Base-by-base conservation (phyloP, 805 yeast species). In the Ogataea thermomethanolica region DNA sequence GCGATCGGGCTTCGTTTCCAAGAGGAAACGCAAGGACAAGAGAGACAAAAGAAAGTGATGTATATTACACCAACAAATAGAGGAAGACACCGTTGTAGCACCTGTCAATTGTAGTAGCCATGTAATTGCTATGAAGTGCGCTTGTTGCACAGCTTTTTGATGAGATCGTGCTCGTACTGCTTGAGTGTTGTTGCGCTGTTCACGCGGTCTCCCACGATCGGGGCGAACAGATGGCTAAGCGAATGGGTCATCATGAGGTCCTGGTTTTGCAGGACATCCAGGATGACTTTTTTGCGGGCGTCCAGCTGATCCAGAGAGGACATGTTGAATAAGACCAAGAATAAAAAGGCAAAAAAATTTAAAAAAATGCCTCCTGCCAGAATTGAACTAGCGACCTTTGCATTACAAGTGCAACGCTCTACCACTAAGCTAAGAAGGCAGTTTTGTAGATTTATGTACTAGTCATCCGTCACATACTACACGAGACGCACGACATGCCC, bases 401-500 rank as follows among this genome's bases (percentile, higher is more conserved):
- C 95, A 84, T 84, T 87, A 87, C 96, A 87, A 87, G 96, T 87
- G 96, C 95, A 84, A 84, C 95, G 95, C 95, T 86, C 93, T 87
- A 86, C 95, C 95, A 84, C 96, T 87, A 85, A 86, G 95, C 95
- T 86, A 87, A 86, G 78, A 80, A 76, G 95, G 95, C 95, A 35
- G 37, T 38, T 38, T 38, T 22, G 33, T 15, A 12, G 17, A 28
- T 30, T 15, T 33, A 14, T 15, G 3, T 9, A 29, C n/a, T 6
- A 7, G 14, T 25, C 17, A 13, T 8, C 11, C 8, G 13, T n/a
- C 7, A n/a, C 10, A 10, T 12, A 17, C 2, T 28, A 5, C 8
- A 3, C 15, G 8, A 12, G 11, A 12, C 15, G 15, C 31, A 15
- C 10, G 10, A 10, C 11, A 17, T n/a, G 6, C 5, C 20, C n/a